These are phyloP conservation scores for Incumbomyces delicatus DNA, from an alignment of 2,329 filamentous ascomycete species.

Conservation along the genomic window DNA sequence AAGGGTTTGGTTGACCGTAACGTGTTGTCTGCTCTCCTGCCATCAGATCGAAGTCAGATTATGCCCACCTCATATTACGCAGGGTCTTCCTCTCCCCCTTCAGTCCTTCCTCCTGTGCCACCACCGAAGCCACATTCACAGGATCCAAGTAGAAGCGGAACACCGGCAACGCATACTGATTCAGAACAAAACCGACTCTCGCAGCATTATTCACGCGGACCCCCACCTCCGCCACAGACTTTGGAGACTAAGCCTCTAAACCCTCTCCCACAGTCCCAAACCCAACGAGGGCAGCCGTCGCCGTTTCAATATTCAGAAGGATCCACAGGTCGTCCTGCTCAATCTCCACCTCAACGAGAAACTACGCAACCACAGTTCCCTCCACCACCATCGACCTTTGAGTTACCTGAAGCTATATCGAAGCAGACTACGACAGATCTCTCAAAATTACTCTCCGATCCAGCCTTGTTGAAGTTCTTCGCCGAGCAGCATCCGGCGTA, in stretches of 20 bases:
- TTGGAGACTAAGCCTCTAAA: conserved; percentile 6
- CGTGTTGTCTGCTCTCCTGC: no score
- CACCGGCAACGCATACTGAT: conserved; percentile 25
- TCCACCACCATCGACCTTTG: conserved; percentile 10
- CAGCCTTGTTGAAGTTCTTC: conserved; percentile 62
- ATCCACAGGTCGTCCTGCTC: conserved; percentile 26
- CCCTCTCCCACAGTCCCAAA: conserved; percentile 10
- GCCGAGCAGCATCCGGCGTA: conserved; percentile 67
- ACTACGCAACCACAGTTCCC: conserved; percentile 19
- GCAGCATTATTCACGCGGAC: background rate
- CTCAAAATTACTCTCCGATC: conserved; percentile 66
- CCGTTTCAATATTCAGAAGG: conserved; percentile 5
- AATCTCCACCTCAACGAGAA: conserved; percentile 10
- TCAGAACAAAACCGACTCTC: conserved; percentile 26
- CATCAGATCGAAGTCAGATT: no score
- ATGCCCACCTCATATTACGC: no score
- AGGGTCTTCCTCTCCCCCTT: no score
- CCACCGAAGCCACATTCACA: conserved; percentile 64
- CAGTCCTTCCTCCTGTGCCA: conserved; percentile 51
- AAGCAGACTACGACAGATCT: conserved; percentile 35
- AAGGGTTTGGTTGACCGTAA: no score
- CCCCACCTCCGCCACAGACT: conserved; percentile 8
- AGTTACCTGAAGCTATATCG: conserved; percentile 13
- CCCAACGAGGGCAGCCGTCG: conserved; percentile 1
- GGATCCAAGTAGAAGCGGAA: conserved; percentile 55